Evolutionary conservation across 2,329 filamentous ascomycete genomes (phyloP), one percentile per base, ranked within the genome.

Genomic region (Aquanectria penicillioides): DNA sequence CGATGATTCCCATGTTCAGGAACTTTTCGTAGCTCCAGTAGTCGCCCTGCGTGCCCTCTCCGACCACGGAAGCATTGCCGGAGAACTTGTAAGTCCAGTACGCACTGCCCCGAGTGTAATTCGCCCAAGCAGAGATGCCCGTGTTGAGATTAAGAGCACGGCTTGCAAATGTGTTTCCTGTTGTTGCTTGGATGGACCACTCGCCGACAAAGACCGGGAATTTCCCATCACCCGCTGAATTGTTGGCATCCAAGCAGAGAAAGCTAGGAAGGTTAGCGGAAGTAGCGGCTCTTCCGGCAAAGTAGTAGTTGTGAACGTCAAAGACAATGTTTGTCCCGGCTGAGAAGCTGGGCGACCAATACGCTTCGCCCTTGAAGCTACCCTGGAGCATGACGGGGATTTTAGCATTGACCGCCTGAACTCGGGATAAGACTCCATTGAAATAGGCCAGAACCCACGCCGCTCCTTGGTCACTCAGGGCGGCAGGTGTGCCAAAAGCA

Each of bases 21-120:
- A 60, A 44, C 8, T 61, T 37, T 7, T 36, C 41, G 18, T 61
- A 61, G 43, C 36, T 61, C 58, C 58, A 61, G 29, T 61, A 61
- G 26, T 61, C 53, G 4, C 26, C 37, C 29, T 61, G 58, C 6
- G 40, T 43, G 8, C 58, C 58, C 22, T 61, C 34, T 10, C 58
- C 58, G 26, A 47, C 29, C 8, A 57, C 58, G 7, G 28, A 10
- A 13, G 22, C 37, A 28, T 61, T 54, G 17, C 31, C 58, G 13
- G 34, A 54, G 17, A 38, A 54, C 5, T 28, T 37, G 9, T 26
- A 36, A 1, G 58, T 61, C 58, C 58, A 61, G 29, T 43, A 61
- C 12, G 53, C 53, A 23, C 58, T 43, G 3, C 58, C 58, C 2
- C 13, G 17, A 17, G 31, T 20, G 20, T 54, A 50, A 11, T 46